Evolutionary conservation across 1,139 yeast species (phyloP), one percentile per base, ranked within the genome.

Genomic region (Geotrichum histeridarum): DNA sequence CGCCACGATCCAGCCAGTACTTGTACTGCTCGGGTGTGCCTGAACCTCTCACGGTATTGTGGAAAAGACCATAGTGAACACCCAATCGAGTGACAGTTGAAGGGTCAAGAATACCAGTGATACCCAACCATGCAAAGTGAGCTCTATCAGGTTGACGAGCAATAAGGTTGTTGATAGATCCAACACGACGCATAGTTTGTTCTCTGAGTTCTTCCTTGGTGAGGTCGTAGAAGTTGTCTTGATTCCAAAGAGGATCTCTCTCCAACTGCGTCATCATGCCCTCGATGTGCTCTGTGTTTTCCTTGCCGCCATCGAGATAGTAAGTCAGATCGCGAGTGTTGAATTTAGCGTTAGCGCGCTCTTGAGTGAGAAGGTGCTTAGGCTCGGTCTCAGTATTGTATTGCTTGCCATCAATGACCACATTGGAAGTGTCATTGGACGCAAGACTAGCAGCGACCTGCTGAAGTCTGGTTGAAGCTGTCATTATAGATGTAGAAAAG

Each of bases 1-100:
- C 84, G 58, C 93, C 95, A 62, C 81, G 80, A 55, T 74, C 71
- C 50, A 87, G 76, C 96, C 96, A 89, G 72, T 78, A 88, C 36
- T 72, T 69, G 54, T 75, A 70, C 65, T 79, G 83, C 53, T 72
- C 76, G 51, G 77, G 75, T 2, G 91, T 82, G 61, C 90, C 91
- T 57, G 83, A 82, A 53, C 90, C 89, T 61, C 77, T 78, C 57
- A 85, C 72, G 59, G 90, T 82, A 60, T 80, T 79, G 59, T 83
- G 74, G 64, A 84, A 85, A 53, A 85, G 75, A 4, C 88, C 89
- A 62, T 81, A 73, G 70, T 85, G 86, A 50, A 85, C 85, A 45
- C 84, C 85, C 46, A 81, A 68, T 55, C 87, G 77, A 14, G 91
- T 86, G 57, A 80, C 75, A 27, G 82, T 74, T 46, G 82, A 79